Evolutionary conservation across 164 flowering plant species (phyloP), one percentile per base, ranked within the genome.

Genomic region (Chloranthus sessilifolius): DNA sequence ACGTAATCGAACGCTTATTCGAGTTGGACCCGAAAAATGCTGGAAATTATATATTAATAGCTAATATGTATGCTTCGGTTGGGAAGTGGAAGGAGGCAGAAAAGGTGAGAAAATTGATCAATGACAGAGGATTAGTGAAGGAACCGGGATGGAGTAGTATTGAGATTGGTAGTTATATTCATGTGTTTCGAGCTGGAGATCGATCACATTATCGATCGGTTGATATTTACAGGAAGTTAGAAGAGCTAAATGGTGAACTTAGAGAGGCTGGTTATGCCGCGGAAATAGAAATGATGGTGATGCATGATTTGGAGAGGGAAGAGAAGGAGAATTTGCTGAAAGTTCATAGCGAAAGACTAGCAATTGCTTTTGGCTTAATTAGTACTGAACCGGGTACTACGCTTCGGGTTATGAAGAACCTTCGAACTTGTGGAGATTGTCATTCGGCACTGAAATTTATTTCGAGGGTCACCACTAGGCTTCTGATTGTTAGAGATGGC

Each of bases 81-180:
- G 71, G 77, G 37, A 73, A 57, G 61, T 65, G 68, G 68, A 60
- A 62, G 39, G 66, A 68, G 45, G 77, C 74, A 50, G 69, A 61
- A n/a, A 10, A 25, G 12, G 11, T 52, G 33, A 73, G 74, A 52
- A 51, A 48, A 29, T 47, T 55, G 45, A 58, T 69, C 15, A 26
- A 58, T 20, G 45, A 37, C 0, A 57, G 47, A 55, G 62, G 65
- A 43, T 36, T 69, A 62, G 55, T 63, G 15, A 73, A 73, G 59
- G 73, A 56, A 60, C 54, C 66, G 24, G 74, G 69, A 27, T 63
- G 62, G 62, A 69, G 74, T 55, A 65, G 54, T 57, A 31, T 69
- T 50, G 66, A 65, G 42, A 52, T 62, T 6, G 23, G 57, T 54
- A 53, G 41, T n/a, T 22, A 46, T 11, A n/a, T 43, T 15, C 54